Evolutionary conservation across 257 asterid species (phyloP), one percentile per base, ranked within the genome.

Genomic region (Nicotiana undulata): DNA sequence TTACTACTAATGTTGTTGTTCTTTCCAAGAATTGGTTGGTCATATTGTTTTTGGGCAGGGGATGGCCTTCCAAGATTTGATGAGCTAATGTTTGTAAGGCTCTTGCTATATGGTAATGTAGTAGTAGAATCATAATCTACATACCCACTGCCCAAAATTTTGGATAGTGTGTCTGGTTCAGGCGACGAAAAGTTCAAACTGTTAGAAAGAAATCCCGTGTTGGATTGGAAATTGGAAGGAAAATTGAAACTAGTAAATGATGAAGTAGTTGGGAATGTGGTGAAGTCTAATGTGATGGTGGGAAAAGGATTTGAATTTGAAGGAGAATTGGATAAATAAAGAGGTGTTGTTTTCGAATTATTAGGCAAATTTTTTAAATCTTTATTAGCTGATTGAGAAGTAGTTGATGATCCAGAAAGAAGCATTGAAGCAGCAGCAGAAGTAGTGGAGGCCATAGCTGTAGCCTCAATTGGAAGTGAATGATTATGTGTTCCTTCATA

Each of bases 391-490:
- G 81, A 58, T 82, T 82, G 92, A 46, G 96, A 85, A 11, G 84
- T 77, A 11, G 84, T 77, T 53, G 98, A 82, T 59, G 98, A 88
- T 81, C 95, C 94, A 17, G 98, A 91, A 84, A 95, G 91, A 87
- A 95, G 97, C 97, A 93, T 92, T 87, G 98, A 88, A 3, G 97
- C 98, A 9, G 98, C 98, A 1, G 98, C 98, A 0, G 98, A 89
- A 59, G 98, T 95, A 76, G 98, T 88, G 86, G 98, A 92, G 63
- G 97, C 98, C 98, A 95, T 92, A 49, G 97, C 97, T 9, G 97
- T 91, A 86, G 98, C 98, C 3, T 97, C 85, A 49, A 82, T 63
- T 6, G 98, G 95, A 26, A 95, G 91, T 53, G 97, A 94, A 82
- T 95, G 98, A 89, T 93, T 90, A 84, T 95, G 99, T 0, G 85